These are phyloP conservation scores for Vicia faba DNA, from an alignment of 306 rosid genomes.

Conservation along the genomic window DNA sequence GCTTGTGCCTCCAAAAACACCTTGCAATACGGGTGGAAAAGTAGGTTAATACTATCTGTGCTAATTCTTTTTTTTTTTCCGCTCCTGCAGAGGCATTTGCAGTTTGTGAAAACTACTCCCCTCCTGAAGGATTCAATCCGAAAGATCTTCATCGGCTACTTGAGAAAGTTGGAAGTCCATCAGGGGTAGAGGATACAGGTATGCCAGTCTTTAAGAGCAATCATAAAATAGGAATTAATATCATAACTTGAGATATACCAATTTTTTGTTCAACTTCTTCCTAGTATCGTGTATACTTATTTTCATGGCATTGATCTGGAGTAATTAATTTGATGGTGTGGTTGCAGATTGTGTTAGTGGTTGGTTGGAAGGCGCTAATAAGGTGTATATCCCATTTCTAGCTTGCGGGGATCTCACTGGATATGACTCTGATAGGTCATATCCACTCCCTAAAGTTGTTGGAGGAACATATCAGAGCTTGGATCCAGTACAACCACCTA, in stretches of 20 bases:
- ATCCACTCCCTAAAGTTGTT: slow-evolving; percentile 79
- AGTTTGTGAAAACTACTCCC: slow-evolving; percentile 90
- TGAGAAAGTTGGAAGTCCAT: slow-evolving; percentile 97
- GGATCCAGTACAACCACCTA: slow-evolving; percentile 90
- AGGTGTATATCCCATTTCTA: slow-evolving; percentile 92
- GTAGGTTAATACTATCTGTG: slow-evolving; percentile 5
- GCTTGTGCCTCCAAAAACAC: slow-evolving; percentile 26
- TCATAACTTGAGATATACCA: not conserved
- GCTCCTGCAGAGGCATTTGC: slow-evolving; percentile 91
- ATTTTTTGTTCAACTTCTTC: slow-evolving; percentile 5
- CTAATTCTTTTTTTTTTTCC: slow-evolving; percentile 33
- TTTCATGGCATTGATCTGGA: slow-evolving; percentile 15
- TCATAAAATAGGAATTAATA: not conserved
- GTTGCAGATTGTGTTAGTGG: slow-evolving; percentile 91
- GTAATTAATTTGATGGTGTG: slow-evolving; percentile 25
- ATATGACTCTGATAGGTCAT: slow-evolving; percentile 87
- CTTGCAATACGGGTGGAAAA: not conserved
- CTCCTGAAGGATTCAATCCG: slow-evolving; percentile 91
- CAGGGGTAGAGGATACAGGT: slow-evolving; percentile 89
- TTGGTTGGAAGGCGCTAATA: slow-evolving; percentile 94
- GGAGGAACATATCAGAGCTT: slow-evolving; percentile 79
- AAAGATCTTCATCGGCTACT: slow-evolving; percentile 82
- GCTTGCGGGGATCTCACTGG: slow-evolving; percentile 90
- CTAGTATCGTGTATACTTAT: not conserved
- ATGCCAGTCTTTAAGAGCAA: slow-evolving; percentile 12